A percentile compares a stretch with the other conserved stretches of the same genome.
Conservation (phyloP, 345 rosid genomes). For the Raphanus sativus region DNA sequence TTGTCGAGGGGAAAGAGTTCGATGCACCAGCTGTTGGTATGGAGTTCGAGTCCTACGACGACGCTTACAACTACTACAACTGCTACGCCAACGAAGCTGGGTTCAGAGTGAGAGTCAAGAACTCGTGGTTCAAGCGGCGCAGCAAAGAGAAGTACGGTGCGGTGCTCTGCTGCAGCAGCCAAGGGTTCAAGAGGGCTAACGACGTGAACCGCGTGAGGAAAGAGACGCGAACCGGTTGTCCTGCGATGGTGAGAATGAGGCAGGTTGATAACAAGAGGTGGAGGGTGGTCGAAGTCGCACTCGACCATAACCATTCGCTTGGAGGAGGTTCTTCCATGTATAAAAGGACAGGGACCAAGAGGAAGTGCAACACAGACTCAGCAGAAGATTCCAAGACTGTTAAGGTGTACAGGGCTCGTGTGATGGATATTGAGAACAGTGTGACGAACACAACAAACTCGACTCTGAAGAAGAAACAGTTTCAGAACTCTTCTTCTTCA, state of each 20-base stretch:
- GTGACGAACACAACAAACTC: conserved; percentile 36
- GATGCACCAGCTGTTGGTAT: conserved; percentile 74
- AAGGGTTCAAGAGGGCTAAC: conserved; percentile 70
- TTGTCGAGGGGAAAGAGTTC: conserved; percentile 52
- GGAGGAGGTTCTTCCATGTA: conserved; percentile 41
- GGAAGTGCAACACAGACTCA: conserved; percentile 49
- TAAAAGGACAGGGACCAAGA: conserved; percentile 50
- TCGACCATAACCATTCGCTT: conserved; percentile 71
- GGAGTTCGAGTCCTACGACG: conserved; percentile 83
- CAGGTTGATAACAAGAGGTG: conserved; percentile 74
- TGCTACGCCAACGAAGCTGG: conserved; percentile 76
- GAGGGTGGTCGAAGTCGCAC: conserved; percentile 64
- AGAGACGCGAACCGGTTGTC: conserved; percentile 83
- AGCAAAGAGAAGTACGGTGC: conserved; percentile 76
- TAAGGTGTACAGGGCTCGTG: conserved; percentile 58
- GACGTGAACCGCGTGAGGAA: conserved; percentile 64
- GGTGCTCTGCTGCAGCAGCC: conserved; percentile 77
- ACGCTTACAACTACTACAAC: conserved; percentile 75
- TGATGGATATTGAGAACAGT: conserved; percentile 50
- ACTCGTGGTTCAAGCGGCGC: conserved; percentile 83
- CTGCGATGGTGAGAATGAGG: conserved; percentile 78
- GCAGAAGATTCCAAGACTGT: conserved; percentile 45
- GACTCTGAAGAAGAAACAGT: conserved; percentile 34
- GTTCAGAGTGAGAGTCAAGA: conserved; percentile 74
- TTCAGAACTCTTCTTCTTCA: conserved; percentile 18